Evolutionary conservation across 176 grass and related monocot genomes (phyloP), one percentile per base, ranked within the genome.

Genomic region (Oryza longistaminata): DNA sequence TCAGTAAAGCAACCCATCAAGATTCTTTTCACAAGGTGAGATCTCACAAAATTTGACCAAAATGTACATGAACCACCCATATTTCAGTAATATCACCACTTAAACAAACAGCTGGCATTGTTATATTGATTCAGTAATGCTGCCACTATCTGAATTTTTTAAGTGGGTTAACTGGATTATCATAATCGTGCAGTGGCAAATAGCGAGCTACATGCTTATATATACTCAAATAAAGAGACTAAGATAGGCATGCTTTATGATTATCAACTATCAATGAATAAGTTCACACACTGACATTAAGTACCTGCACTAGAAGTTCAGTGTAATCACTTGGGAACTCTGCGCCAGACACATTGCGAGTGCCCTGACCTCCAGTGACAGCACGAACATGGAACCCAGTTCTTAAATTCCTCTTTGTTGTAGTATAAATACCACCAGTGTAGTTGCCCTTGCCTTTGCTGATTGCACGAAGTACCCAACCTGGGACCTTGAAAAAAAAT

Each of bases 271-370:
- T 66, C 53, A 72, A 35, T 69, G 52, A 58, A 66, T 62, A 49
- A 71, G 31, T 67, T 66, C 17, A 27, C 60, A 45, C 60, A 14
- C 21, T n/a, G 50, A 48, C 79, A 62, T 24, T 62, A 24, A 62
- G 58, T 88, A 97, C 94, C 92, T 97, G 94, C 64, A 81, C 64
- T 33, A 94, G 77, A 62, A 97, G 90, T 82, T 97, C 77, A 7
- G 74, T 85, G 88, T 97, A 97, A 90, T 94, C 76, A 25, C 7
- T 84, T 77, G 94, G 94, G 85, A 97, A 97, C 25, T 83, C 79
- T 31, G 85, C 83, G 78, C 86, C 85, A 74, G 81, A 90, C n/a
- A 53, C 70, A 75, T 80, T 90, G 22, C 55, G 48, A 69, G 80
- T 81, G 78, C 68, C 85, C 17, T 68, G 74, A 25, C 90, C 90